phyloP scores from a whole-genome alignment of 495 filamentous ascomycete species.

The Aspergillus avenaceus region DNA sequence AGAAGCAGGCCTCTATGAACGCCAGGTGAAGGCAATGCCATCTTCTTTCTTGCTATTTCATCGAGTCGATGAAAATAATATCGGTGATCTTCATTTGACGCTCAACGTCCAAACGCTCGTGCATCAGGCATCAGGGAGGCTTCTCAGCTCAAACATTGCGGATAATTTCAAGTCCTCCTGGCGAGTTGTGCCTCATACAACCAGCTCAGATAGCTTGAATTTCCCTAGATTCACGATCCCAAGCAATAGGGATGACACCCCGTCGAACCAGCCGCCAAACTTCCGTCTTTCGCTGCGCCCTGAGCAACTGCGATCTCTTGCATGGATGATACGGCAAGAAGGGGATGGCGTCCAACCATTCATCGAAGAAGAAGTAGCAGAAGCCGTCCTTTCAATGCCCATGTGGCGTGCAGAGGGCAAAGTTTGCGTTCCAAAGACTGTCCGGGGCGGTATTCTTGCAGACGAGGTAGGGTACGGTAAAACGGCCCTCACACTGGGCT shows the following conservation, averaged over 20 bases:
- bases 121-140: constrained; percentile 48
- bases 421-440: constrained; percentile 29
- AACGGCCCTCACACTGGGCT: constrained; percentile 65
- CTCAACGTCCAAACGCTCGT: constrained; percentile 53
- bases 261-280: constrained; percentile 32
- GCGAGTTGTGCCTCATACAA: constrained; percentile 49
- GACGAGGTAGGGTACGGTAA: constrained; percentile 83
- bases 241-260: constrained; percentile 41
- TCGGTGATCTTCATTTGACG: constrained; percentile 40
- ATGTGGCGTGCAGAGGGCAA: constrained; percentile 61
- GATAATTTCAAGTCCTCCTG: constrained; percentile 32
- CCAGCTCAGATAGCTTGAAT: constrained; percentile 23
- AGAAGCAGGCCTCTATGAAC: constrained; percentile 44
- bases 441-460: constrained; percentile 68
- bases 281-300: constrained; percentile 36
- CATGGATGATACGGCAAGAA: constrained; percentile 69
- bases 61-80: constrained; percentile 21
- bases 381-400: constrained; percentile 53
- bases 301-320: constrained; percentile 56
- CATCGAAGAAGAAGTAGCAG: constrained; percentile 63
- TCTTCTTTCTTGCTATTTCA: constrained; percentile 42
- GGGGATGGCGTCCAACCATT: constrained; percentile 40
- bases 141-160: constrained; percentile 18
- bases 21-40: constrained; percentile 45
- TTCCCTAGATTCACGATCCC: constrained; percentile 35